Percentiles rank a stretch among this genome's conserved stretches.
phyloP scores from a whole-genome alignment of 1,139 yeast species.

The Kazachstania sp. region DNA sequence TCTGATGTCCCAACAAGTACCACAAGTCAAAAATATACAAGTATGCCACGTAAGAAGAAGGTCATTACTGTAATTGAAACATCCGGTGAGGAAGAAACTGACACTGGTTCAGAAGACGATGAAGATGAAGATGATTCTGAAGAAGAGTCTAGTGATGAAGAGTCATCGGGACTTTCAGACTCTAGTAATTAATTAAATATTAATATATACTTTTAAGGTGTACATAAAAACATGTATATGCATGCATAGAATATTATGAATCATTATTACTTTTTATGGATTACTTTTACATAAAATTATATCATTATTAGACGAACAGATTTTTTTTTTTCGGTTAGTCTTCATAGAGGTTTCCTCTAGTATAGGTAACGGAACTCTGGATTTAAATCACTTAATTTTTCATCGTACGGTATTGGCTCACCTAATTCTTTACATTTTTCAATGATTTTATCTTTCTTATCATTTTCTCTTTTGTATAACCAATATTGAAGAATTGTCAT shows the following conservation, averaged over 20 bases:
- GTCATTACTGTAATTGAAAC: constrained; percentile 29
- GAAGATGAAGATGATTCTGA: background rate
- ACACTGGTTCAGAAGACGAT: constrained; percentile 10
- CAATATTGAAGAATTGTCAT: constrained; percentile 39
- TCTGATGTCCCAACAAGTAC: constrained; percentile 41
- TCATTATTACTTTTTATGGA: background rate
- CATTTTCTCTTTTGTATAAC: constrained; percentile 37
- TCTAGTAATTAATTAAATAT: background rate
- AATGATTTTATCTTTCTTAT: constrained; percentile 32
- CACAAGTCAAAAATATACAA: constrained; percentile 1
- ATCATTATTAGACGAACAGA: background rate
- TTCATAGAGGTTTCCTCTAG: constrained; percentile 12
- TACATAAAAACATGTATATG: background rate
- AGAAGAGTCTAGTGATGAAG: background rate
- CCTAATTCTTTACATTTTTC: constrained; percentile 29
- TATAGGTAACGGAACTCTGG: constrained; percentile 50
- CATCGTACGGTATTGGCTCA: constrained; percentile 40
- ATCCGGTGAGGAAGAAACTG: constrained; percentile 15
- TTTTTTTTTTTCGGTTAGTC: background rate
- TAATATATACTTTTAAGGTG: background rate
- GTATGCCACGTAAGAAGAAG: constrained; percentile 21
- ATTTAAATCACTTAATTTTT: constrained; percentile 52
- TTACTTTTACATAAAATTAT: background rate
- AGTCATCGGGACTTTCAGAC: background rate
- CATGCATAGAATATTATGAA: background rate